Base-by-base conservation (phyloP, 2,329 filamentous ascomycete genomes). In the Balansia obtecta region DNA sequence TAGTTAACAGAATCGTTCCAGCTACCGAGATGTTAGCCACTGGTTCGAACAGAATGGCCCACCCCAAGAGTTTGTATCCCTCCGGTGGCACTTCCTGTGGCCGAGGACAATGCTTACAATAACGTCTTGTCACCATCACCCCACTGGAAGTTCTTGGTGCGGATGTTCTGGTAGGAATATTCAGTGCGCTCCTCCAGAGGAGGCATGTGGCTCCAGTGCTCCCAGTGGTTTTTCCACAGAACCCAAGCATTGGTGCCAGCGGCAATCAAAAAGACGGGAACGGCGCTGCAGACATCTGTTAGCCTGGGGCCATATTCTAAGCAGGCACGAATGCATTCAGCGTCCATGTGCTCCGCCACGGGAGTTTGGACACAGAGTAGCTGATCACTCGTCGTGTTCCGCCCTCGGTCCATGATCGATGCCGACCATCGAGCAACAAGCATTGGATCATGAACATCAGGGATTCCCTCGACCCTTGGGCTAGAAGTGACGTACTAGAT, bases 101-200 rank as follows among this genome's bases (percentile, higher is more conserved):
- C 2, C 7, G 13, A 18, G 8, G 20, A 4, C 16, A 11, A 2
- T 15, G 27, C 68, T 65, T 51, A 88, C 86, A 52, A 52, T 13
- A 52, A 37, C 2, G 50, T 52, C 86, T 97, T 93, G 75, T 98
- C 93, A 66, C 93, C 93, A 66, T 97, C 77, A 59, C 91, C 90
- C 86, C 86, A 98, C 65, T 81, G 83, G 78, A 73, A 98, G 81
- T 95, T 96, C 84, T 93, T 96, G 69, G 81, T 80, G 68, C 93
- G 86, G 70, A 98, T 86, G 79, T 98, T 98, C 81, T 95, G 88
- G 82, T 95, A 98, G 53, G 89, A 75, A 73, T 97, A 98, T 76
- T 97, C 88, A 63, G 79, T 73, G 65, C 87, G 85, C 75, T 98
- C 93, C 76, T 95, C 88, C 60, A 91, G 76, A 58, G 93, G 86